Conservation (phyloP, 352 stramenopile genomes). For the Blastocystis sp. region DNA sequence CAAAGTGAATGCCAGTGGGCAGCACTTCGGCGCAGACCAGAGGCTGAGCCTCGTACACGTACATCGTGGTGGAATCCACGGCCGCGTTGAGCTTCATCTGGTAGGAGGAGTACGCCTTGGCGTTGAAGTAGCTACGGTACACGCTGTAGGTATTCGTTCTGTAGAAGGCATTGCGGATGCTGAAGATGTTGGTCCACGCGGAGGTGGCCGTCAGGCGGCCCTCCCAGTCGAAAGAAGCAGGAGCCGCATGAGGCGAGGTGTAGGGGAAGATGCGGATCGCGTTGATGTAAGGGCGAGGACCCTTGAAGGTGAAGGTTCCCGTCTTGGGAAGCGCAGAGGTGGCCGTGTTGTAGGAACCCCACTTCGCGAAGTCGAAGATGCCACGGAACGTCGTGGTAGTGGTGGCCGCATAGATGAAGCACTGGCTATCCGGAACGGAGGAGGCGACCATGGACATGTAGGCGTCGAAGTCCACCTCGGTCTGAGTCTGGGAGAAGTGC, state of each 20-base stretch:
- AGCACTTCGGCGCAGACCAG: neutral
- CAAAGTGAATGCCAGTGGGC: conserved; percentile 5
- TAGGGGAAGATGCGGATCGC: conserved; percentile 32
- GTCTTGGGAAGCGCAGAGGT: neutral
- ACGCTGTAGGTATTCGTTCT: neutral
- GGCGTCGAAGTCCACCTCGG: conserved; percentile 23
- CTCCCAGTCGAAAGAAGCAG: conserved; percentile 7
- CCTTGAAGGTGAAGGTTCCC: neutral
- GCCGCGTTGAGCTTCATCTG: neutral
- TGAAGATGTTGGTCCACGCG: neutral
- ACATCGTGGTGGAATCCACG: neutral
- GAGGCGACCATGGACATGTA: conserved; percentile 10
- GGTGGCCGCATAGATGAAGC: conserved; percentile 20
- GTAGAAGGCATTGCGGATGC: neutral
- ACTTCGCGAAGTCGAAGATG: conserved; percentile 34
- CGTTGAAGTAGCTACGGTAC: neutral
- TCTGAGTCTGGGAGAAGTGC: neutral
- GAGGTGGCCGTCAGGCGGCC: neutral
- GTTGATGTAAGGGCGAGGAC: conserved; percentile 24
- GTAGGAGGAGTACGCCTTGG: neutral
- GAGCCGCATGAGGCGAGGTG: neutral
- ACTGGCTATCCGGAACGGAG: neutral
- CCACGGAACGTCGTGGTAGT: neutral
- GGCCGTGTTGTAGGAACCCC: neutral
- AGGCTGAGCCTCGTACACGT: neutral